A percentile compares a stretch with the other conserved stretches of the same genome.
Evolutionary conservation across 2,329 filamentous ascomycete genomes (phyloP).

Genomic region (Xylaria digitata): DNA sequence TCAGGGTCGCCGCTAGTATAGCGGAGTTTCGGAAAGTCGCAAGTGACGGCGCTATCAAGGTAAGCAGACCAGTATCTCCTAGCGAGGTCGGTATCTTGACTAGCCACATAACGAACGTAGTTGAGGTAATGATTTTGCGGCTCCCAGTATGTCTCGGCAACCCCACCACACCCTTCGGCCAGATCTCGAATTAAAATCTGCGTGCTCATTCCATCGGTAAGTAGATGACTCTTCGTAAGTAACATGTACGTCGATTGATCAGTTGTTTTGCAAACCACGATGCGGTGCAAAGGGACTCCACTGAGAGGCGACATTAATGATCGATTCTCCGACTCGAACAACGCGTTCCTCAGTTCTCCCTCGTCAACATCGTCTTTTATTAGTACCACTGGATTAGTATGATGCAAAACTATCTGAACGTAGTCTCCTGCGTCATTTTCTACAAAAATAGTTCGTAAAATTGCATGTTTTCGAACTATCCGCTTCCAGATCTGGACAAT

Average conservation of each 20-base stretch:
- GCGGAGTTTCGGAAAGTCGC: constrained; percentile 13
- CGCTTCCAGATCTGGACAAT: constrained; percentile 17
- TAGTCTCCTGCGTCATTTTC: constrained; percentile 24
- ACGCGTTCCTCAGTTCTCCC: constrained; percentile 9
- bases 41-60: not conserved
- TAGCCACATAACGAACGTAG: constrained; percentile 10
- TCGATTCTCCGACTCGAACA: constrained; percentile 26
- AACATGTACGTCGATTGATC: constrained; percentile 20
- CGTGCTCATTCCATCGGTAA: constrained; percentile 17
- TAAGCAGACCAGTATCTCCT: constrained; percentile 13
- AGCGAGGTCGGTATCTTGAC: constrained; percentile 1
- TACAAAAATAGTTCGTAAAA: constrained; percentile 26
- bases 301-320: constrained; percentile 22
- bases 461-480: constrained; percentile 21
- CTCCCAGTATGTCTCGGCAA: not conserved
- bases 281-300: constrained; percentile 21
- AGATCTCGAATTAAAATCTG: constrained; percentile 22
- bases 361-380: constrained; percentile 4
- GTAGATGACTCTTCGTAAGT: constrained; percentile 25
- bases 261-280: constrained; percentile 13
- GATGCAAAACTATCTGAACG: constrained; percentile 22
- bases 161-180: constrained; percentile 15
- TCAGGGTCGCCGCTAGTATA: not conserved
- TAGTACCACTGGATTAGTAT: constrained; percentile 9
- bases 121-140: constrained; percentile 15